A percentile compares a stretch with the other conserved stretches of the same genome.
Evolutionary conservation across 2,329 filamentous ascomycete species (phyloP).

Genomic region (Lecanicillium sp.): DNA sequence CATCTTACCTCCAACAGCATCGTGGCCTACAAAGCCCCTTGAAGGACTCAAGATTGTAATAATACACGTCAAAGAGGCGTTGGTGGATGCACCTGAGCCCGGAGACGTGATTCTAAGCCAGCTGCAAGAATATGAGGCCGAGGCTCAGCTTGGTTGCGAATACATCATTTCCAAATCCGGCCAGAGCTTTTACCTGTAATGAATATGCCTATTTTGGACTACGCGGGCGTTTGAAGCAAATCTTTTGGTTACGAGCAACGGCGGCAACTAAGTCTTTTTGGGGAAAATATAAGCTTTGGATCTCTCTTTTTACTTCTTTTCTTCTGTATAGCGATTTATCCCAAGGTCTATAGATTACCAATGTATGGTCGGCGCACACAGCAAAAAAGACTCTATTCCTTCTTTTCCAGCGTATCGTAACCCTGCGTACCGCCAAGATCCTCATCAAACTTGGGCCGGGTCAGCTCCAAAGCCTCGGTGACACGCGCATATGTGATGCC

Average conservation of each 20-base stretch:
- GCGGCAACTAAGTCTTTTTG: too few relatives aligned
- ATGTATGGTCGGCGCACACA: too few relatives aligned
- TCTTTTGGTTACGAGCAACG: conserved; percentile 5
- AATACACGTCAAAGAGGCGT: conserved; percentile 87
- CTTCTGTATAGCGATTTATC: too few relatives aligned
- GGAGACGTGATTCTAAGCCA: conserved; percentile 61
- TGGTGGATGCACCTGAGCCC: conserved; percentile 62
- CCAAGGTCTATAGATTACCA: neutral
- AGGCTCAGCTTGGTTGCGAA: conserved; percentile 63
- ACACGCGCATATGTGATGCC: conserved; percentile 77
- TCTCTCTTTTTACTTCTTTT: too few relatives aligned
- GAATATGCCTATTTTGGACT: too few relatives aligned
- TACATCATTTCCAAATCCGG: conserved; percentile 66
- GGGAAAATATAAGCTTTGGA: too few relatives aligned
- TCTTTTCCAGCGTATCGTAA: conserved; percentile 46
- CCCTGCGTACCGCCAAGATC: conserved; percentile 46
- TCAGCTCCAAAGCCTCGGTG: conserved; percentile 64
- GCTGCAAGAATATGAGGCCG: conserved; percentile 56
- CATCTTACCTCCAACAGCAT: conserved; percentile 10
- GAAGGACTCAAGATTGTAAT: conserved; percentile 72
- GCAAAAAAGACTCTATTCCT: conserved; percentile 15
- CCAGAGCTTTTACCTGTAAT: conserved; percentile 44
- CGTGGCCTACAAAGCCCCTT: conserved; percentile 40
- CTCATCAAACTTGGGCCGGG: conserved; percentile 48
- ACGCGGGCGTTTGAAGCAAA: too few relatives aligned